phyloP scores from a whole-genome alignment of 192 early-diverging fungal species.

The Backusella circina region DNA sequence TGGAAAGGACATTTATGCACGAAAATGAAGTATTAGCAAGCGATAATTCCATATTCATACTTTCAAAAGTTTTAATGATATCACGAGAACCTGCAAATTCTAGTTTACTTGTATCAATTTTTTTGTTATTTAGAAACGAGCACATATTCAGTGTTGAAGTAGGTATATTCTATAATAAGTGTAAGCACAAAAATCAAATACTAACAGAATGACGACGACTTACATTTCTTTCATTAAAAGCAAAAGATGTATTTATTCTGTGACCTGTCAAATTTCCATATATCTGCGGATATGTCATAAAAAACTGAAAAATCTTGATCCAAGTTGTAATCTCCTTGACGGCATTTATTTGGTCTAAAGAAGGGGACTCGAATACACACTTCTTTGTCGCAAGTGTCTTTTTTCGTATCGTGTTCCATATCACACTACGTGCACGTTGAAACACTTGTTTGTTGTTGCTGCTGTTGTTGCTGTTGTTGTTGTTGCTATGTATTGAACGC shows the following conservation, averaged over 20 bases:
- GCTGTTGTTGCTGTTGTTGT: not conserved
- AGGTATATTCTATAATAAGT: not conserved
- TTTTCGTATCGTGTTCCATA: slow-evolving; percentile 1
- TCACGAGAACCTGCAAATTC: not conserved
- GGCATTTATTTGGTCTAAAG: not conserved
- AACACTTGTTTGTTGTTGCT: not conserved
- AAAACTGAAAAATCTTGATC: slow-evolving; percentile 5
- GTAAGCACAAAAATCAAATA: not conserved
- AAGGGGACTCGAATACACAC: not conserved
- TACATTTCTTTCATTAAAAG: not conserved
- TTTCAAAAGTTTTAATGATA: not conserved
- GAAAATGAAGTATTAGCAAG: not conserved
- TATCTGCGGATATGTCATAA: not conserved
- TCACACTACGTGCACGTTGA: not conserved
- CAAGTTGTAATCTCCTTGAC: not conserved
- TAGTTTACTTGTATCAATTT: not conserved
- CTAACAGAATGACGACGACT: not conserved
- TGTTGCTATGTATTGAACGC: not conserved
- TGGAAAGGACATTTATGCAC: not conserved
- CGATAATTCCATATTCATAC: not conserved
- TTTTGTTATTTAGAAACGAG: not conserved
- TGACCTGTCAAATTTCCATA: not conserved
- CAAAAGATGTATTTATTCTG: not conserved
- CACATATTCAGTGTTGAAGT: not conserved
- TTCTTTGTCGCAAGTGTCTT: not conserved